These are phyloP conservation scores for Quercus gilva DNA, from an alignment of 306 rosid genomes.

Conservation along the genomic window DNA sequence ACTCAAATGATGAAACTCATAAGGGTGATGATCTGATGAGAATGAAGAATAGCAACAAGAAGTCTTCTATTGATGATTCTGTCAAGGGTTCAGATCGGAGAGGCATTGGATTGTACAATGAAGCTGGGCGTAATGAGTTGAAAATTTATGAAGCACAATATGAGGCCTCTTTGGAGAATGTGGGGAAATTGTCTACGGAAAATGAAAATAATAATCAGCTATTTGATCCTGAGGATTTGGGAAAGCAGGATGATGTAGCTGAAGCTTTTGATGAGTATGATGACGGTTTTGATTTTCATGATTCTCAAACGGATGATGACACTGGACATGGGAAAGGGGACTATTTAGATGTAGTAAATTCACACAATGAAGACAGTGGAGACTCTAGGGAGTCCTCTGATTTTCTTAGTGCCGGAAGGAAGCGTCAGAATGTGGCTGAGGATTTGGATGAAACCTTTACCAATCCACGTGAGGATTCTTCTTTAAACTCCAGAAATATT, in stretches of 20 bases:
- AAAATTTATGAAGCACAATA: slow-evolving; percentile 83
- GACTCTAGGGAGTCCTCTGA: slow-evolving; percentile 42
- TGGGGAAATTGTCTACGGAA: slow-evolving; percentile 20
- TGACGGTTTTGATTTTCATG: slow-evolving; percentile 63
- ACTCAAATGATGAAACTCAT: slow-evolving; percentile 26
- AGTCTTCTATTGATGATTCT: slow-evolving; percentile 38
- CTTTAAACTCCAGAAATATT: slow-evolving; percentile 23
- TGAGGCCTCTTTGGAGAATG: slow-evolving; percentile 76
- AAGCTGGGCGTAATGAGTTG: slow-evolving; percentile 94
- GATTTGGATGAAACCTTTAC: slow-evolving; percentile 33
- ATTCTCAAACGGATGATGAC: slow-evolving; percentile 46
- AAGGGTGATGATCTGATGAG: slow-evolving; percentile 29
- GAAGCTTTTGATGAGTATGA: slow-evolving; percentile 81
- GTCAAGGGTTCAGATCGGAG: slow-evolving; percentile 34
- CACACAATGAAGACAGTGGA: slow-evolving; percentile 31
- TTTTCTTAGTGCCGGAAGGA: slow-evolving; percentile 30
- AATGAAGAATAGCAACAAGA: slow-evolving; percentile 27
- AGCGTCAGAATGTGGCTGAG: slow-evolving; percentile 31
- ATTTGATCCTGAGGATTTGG: slow-evolving; percentile 30
- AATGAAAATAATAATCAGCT: slow-evolving; percentile 25
- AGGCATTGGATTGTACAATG: slow-evolving; percentile 80
- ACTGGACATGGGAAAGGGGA: slow-evolving; percentile 33
- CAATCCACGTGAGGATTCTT: slow-evolving; percentile 31
- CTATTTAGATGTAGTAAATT: slow-evolving; percentile 25
- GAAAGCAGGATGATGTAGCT: slow-evolving; percentile 38